Evolutionary conservation across 805 yeast species (phyloP), one percentile per base, ranked within the genome.

Genomic region (Yarrowia sp.): DNA sequence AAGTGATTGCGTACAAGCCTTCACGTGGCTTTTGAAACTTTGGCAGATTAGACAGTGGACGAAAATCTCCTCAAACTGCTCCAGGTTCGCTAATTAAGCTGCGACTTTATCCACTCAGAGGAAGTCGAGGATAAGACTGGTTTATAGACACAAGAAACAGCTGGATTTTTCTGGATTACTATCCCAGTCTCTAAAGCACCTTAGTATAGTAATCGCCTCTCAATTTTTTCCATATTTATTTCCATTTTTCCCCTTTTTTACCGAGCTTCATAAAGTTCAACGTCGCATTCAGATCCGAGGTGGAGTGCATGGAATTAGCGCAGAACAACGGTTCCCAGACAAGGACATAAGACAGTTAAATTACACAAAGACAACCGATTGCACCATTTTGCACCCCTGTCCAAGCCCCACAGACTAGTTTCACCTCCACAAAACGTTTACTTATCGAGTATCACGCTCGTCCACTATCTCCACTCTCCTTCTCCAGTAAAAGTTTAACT

Each of bases 401-500:
- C 6, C 30, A 24, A 24, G 30, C 30, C 30, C 42, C 42, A 43
- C 46, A 6, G 4, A 43, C 46, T 24, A 40, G 10, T 40, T 40
- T 40, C 17, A n/a, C 20, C 44, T 15, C 30, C 30, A 24, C 17
- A 40, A 9, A 36, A 36, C 38, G 13, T 10, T 10, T 40, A 40
- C 19, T n/a, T 15, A 13, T 40, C 17, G 10, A 24, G 7, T 40
- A 15, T 40, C 44, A 9, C 9, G 19, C 15, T 15, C 15, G 17
- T 40, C 50, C 34, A 24, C 34, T 10, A 46, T 46, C 17, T 46
- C 50, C 50, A 46, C 50, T n/a, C 30, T 17, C 9, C 10, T 2
- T 4, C 19, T 44, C 49, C 49, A 44, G 30, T 42, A 44, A 20
- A 46, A 43, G 50, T 3, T 17, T 46, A 46, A 46, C 50, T 24